Percentiles rank a stretch among this genome's conserved stretches.
These are phyloP conservation scores for Hyphopichia khmerensis DNA, from an alignment of 1,139 yeast species.

Conservation along the genomic window DNA sequence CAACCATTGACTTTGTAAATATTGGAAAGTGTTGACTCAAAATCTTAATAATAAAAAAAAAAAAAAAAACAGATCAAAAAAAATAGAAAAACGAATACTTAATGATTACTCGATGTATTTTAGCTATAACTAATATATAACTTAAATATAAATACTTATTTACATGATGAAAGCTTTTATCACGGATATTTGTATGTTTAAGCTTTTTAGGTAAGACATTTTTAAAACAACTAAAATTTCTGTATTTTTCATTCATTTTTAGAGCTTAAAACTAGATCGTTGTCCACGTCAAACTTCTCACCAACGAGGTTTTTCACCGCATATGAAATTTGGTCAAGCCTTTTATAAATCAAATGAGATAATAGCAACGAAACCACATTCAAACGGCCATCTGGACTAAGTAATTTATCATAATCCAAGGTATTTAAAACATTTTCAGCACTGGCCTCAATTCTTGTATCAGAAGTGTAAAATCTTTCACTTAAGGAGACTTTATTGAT, in stretches of 20 bases:
- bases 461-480: conserved; percentile 24
- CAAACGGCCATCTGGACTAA: conserved; percentile 34
- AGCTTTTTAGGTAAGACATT: no score
- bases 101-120: not conserved
- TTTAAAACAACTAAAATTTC: no score
- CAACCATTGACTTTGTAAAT: conserved; percentile 44
- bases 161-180: no score
- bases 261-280: not conserved
- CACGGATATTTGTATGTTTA: no score
- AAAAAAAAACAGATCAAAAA: no score
- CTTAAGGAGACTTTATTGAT: conserved; percentile 20
- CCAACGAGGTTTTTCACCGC: conserved; percentile 37
- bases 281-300: conserved; percentile 27
- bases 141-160: no score
- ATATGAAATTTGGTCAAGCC: conserved; percentile 31
- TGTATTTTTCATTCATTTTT: not conserved
- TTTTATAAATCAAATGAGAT: conserved; percentile 31
- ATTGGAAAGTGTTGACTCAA: no score
- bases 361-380: conserved; percentile 28
- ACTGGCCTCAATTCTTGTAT: not conserved
- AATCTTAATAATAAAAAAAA: no score
- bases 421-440: conserved; percentile 7
- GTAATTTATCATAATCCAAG: conserved; percentile 26
- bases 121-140: not conserved
- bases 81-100: not conserved